phyloP scores from a whole-genome alignment of 768 basidiomycete genomes.

The Kwoniella mangroviensis region DNA sequence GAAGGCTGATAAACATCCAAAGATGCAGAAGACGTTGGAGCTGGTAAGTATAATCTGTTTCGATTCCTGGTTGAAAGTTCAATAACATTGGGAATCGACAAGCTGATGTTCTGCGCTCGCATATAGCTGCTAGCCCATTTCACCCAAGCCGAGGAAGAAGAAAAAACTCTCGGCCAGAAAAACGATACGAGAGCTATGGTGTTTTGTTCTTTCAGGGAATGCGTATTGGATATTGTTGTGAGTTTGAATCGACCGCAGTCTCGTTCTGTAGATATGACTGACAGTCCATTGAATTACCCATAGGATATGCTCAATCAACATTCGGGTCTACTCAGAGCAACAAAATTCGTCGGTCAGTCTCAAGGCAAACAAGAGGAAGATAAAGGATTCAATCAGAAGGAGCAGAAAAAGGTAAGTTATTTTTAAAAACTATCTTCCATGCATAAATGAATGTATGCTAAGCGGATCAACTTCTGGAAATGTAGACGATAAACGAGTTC shows the following conservation, averaged over 20 bases:
- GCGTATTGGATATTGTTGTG: constrained; percentile 85
- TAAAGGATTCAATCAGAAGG: constrained; percentile 86
- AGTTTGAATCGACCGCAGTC: constrained; percentile 20
- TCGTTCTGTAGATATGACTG: no score
- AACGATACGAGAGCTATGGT: constrained; percentile 81
- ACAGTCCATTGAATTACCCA: no score
- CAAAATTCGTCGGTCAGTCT: constrained; percentile 79
- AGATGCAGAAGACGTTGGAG: constrained; percentile 80
- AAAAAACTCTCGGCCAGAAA: constrained; percentile 36
- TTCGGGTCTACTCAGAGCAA: constrained; percentile 76
- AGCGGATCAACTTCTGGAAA: not conserved
- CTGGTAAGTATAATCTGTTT: constrained; percentile 60
- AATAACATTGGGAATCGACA: not conserved
- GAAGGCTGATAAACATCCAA: constrained; percentile 70
- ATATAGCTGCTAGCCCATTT: constrained; percentile 71
- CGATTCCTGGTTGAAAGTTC: not conserved
- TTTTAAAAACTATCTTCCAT: not conserved
- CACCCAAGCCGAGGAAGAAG: constrained; percentile 60
- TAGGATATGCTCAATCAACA: constrained; percentile 72
- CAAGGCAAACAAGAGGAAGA: constrained; percentile 78
- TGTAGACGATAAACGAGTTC: constrained; percentile 82
- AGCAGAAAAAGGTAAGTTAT: constrained; percentile 78
- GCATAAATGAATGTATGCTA: not conserved
- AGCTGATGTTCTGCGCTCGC: not conserved
- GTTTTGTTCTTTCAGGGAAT: constrained; percentile 86